Evolutionary conservation across 2,329 filamentous ascomycete genomes (phyloP).

Genomic region (Xylaria sp.): DNA sequence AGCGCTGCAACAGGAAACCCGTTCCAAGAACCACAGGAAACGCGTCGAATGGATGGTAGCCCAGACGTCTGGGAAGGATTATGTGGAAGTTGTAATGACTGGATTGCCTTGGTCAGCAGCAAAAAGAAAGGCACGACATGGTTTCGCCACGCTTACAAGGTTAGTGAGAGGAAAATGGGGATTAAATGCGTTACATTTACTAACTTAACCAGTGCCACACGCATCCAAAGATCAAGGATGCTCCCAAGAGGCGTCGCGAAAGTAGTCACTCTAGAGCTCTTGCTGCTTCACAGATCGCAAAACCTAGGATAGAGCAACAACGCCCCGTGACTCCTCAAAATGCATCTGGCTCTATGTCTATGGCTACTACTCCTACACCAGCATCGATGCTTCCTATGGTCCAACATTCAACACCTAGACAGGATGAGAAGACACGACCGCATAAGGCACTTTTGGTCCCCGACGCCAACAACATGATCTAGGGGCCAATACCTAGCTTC

Average conservation of each 20-base stretch:
- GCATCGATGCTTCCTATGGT: constrained; percentile 46
- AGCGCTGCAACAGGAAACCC: constrained; percentile 82
- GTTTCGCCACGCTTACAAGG: constrained; percentile 91
- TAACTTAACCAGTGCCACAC: constrained; percentile 69
- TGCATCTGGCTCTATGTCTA: constrained; percentile 52
- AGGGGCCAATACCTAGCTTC: constrained; percentile 35
- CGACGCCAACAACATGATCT: constrained; percentile 62
- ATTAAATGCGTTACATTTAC: constrained; percentile 11
- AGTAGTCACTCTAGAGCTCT: constrained; percentile 63
- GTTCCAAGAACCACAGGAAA: constrained; percentile 81
- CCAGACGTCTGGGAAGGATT: constrained; percentile 84
- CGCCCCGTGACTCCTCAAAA: constrained; percentile 58
- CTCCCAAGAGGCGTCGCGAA: constrained; percentile 74
- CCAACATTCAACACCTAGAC: constrained; percentile 44
- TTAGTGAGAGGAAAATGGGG: constrained; percentile 49
- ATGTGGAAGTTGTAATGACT: constrained; percentile 81
- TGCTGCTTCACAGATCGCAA: constrained; percentile 58
- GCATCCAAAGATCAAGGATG: constrained; percentile 77
- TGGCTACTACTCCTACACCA: constrained; percentile 55
- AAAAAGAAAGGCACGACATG: constrained; percentile 95
- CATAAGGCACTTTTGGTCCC: constrained; percentile 52
- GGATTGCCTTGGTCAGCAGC: constrained; percentile 83
- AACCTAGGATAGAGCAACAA: constrained; percentile 60
- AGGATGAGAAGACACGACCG: constrained; percentile 46
- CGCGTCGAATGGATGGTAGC: constrained; percentile 80